A percentile compares a stretch with the other conserved stretches of the same genome.
Conservation (phyloP, 345 rosid species). For the Gossypium raimondii region DNA sequence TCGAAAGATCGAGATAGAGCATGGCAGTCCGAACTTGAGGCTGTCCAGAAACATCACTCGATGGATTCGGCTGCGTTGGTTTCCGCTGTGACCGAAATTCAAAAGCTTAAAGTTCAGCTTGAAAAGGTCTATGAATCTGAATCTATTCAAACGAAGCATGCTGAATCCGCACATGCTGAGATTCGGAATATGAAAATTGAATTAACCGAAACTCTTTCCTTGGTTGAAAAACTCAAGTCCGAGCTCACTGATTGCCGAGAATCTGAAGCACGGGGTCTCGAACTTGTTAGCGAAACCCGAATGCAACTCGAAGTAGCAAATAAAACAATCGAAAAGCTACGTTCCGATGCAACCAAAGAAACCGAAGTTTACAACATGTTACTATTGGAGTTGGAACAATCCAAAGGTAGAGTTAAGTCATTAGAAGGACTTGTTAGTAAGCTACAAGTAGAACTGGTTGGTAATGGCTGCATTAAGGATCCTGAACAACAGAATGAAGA, state of each 20-base stretch:
- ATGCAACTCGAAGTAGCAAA: conserved; percentile 62
- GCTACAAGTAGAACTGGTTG: conserved; percentile 37
- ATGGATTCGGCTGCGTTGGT: conserved; percentile 78
- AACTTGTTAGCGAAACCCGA: conserved; percentile 47
- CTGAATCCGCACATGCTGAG: conserved; percentile 57
- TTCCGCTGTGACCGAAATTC: conserved; percentile 88
- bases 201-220: conserved; percentile 56
- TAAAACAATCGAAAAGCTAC: conserved; percentile 57
- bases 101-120: conserved; percentile 79
- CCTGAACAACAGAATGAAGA: conserved; percentile 26
- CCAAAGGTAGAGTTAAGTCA: conserved; percentile 49
- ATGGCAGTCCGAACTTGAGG: conserved; percentile 98
- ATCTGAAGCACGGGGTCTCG: conserved; percentile 70
- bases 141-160: conserved; percentile 48
- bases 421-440: conserved; percentile 61
- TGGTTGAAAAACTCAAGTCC: conserved; percentile 59
- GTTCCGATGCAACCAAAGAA: conserved; percentile 51
- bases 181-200: conserved; percentile 59
- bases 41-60: conserved; percentile 77
- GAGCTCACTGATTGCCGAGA: conserved; percentile 61
- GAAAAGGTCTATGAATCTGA: conserved; percentile 60
- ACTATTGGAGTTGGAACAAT: conserved; percentile 61
- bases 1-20: conserved; percentile 89
- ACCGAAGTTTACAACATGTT: conserved; percentile 54
- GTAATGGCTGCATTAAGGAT: conserved; percentile 9